Base-by-base conservation (phyloP, 345 rosid genomes). In the Murraya koenigii region DNA sequence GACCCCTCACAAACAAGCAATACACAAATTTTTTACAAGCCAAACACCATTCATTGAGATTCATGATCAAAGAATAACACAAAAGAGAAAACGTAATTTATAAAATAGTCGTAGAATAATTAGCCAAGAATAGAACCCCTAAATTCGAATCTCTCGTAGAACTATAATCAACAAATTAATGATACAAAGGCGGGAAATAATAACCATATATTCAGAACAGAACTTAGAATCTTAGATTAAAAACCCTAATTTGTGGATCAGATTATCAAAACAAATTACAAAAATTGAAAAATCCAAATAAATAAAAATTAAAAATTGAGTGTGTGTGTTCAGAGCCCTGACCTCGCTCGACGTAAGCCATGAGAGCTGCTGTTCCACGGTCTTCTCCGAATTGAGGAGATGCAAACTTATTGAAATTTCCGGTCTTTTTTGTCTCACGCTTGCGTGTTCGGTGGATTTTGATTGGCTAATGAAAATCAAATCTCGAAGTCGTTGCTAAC, bases 291-390 rank as follows among this genome's bases (percentile, higher is more conserved):
- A 52, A 52, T 52, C 17, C 49, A 44, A 44, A 44, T 11, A 13
- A 41, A 44, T 11, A 13, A 41, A 44, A 44, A 44, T 2, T 11
- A 3, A 44, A n/a, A n/a, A n/a, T n/a, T n/a, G 49, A 44, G 17
- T 11, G 49, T 44, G 17, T 11, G 17, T 44, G 17, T 13, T 13
- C 49, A 11, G 49, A 79, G 7, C 15, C 11, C 63, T 66, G 10
- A 74, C 82, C 82, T 74, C 82, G 69, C 68, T 79, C 82, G 22
- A 79, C 74, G 78, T 79, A 79, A 8, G 82, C 82, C 82, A 79
- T 79, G 52, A 22, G 8, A 44, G 49, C 49, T 54, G 65, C 69
- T 15, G 23, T 47, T 79, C 74, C 7, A n/a, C 68, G 15, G 66
- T 26, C 73, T 66, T 63, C 55, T 52, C 36, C n/a, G 22, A 52